Percentiles rank a stretch among this genome's conserved stretches.
Evolutionary conservation across 2,329 filamentous ascomycete genomes (phyloP).

Genomic region (Pezicula neosporulosa): DNA sequence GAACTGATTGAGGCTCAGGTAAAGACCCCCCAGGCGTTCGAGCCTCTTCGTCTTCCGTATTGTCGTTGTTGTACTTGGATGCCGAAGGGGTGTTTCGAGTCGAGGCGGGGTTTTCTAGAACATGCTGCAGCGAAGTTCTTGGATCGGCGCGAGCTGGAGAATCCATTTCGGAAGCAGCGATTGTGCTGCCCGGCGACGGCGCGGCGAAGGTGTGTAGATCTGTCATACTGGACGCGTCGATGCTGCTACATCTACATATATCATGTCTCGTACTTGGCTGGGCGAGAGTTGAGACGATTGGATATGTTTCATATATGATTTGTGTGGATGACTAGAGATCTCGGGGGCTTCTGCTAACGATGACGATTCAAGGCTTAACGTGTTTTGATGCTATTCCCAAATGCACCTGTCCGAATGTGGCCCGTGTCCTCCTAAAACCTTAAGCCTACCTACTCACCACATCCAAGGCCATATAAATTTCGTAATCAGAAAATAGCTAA

Average conservation of each 20-base stretch:
- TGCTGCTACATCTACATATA: slow-evolving; percentile 1
- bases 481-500: too few species aligned
- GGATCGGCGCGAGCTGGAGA: slow-evolving; percentile 25
- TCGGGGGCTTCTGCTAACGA: neutral
- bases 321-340: neutral
- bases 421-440: too few species aligned
- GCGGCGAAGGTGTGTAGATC: slow-evolving; percentile 8
- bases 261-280: neutral
- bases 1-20: slow-evolving; percentile 8
- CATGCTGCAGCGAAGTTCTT: slow-evolving; percentile 23
- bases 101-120: slow-evolving; percentile 19
- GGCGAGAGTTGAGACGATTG: neutral
- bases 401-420: too few species aligned
- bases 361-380: too few species aligned
- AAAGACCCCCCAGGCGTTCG: slow-evolving; percentile 18
- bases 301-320: neutral
- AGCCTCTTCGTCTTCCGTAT: slow-evolving; percentile 28
- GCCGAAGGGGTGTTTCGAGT: slow-evolving; percentile 17
- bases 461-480: too few species aligned
- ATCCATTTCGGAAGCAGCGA: slow-evolving; percentile 26
- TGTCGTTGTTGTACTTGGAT: slow-evolving; percentile 15
- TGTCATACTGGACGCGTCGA: slow-evolving; percentile 10
- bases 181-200: slow-evolving; percentile 23
- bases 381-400: too few species aligned
- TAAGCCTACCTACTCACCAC: too few species aligned